Conservation (phyloP, 2,329 filamentous ascomycete species). For the Emmonsiellopsis sp. region DNA sequence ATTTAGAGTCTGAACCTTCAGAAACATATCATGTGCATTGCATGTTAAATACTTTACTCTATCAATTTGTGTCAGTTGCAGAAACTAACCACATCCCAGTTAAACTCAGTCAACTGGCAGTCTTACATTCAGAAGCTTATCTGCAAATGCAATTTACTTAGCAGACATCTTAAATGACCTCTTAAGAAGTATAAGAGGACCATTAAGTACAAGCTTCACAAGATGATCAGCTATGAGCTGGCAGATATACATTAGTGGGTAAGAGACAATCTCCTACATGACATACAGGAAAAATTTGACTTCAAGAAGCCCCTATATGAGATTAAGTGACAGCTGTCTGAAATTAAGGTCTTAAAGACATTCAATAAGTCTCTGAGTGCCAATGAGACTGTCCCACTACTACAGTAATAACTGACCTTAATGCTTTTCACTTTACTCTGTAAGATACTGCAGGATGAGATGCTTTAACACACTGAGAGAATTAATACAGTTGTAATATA, state of each 20-base stretch:
- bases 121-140: slow-evolving; percentile 11
- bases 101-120: slow-evolving; percentile 14
- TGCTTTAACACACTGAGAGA: slow-evolving; percentile 15
- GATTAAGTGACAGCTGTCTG: slow-evolving; percentile 14
- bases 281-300: slow-evolving; percentile 13
- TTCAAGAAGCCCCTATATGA: slow-evolving; percentile 14
- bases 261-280: slow-evolving; percentile 9
- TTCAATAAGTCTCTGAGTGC: slow-evolving; percentile 12
- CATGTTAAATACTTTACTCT: slow-evolving; percentile 15
- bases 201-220: slow-evolving; percentile 3
- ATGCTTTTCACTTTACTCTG: slow-evolving; percentile 19
- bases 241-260: slow-evolving; percentile 7
- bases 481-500: slow-evolving; percentile 21
- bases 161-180: not conserved
- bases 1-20: slow-evolving; percentile 15
- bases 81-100: slow-evolving; percentile 16
- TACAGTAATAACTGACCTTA: slow-evolving; percentile 18
- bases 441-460: slow-evolving; percentile 16
- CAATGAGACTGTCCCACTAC: slow-evolving; percentile 15
- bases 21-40: slow-evolving; percentile 15
- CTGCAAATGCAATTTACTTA: slow-evolving; percentile 7
- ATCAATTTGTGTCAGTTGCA: slow-evolving; percentile 16
- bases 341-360: slow-evolving; percentile 9
- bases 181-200: slow-evolving; percentile 7
- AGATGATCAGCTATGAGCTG: slow-evolving; percentile 4